Conservation (phyloP, 768 basidiomycete species). For the Butyriboletus loyo region DNA sequence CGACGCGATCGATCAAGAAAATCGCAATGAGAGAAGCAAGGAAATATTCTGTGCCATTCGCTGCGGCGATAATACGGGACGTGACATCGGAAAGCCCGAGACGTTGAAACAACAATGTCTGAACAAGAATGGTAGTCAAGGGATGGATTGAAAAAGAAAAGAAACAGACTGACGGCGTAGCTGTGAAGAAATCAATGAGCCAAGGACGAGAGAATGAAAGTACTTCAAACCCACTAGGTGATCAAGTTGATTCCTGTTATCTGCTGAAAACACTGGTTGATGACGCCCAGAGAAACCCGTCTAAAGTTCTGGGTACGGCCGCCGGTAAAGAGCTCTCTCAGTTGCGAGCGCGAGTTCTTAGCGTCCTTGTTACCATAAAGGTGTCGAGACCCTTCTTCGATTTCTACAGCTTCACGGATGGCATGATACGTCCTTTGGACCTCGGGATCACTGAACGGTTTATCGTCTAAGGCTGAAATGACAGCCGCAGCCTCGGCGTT, state of each 20-base stretch:
- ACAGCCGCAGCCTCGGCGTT: conserved; percentile 56
- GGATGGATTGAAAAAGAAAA: not conserved
- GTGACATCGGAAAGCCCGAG: conserved; percentile 58
- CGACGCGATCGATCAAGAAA: conserved; percentile 67
- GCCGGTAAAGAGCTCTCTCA: conserved; percentile 53
- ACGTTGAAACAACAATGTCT: conserved; percentile 54
- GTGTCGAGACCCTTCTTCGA: conserved; percentile 32
- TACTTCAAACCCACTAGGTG: conserved; percentile 48
- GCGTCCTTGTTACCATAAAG: not conserved
- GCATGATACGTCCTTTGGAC: conserved; percentile 53
- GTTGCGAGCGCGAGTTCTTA: conserved; percentile 21
- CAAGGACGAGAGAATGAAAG: conserved; percentile 12
- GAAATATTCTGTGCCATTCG: conserved; percentile 70
- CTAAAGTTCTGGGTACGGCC: conserved; percentile 62
- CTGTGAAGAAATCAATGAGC: conserved; percentile 14
- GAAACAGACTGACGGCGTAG: conserved; percentile 28
- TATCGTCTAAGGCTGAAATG: conserved; percentile 59
- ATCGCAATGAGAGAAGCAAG: conserved; percentile 72
- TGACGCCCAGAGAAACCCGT: conserved; percentile 51
- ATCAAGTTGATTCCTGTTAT: conserved; percentile 67
- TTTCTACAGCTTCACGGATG: conserved; percentile 50
- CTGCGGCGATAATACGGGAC: conserved; percentile 60
- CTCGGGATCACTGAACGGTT: conserved; percentile 41
- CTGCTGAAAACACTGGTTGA: conserved; percentile 67
- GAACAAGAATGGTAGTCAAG: not conserved